phyloP scores from a whole-genome alignment of 2,329 filamentous ascomycete species.

The Plectosphaerella cucumerina region DNA sequence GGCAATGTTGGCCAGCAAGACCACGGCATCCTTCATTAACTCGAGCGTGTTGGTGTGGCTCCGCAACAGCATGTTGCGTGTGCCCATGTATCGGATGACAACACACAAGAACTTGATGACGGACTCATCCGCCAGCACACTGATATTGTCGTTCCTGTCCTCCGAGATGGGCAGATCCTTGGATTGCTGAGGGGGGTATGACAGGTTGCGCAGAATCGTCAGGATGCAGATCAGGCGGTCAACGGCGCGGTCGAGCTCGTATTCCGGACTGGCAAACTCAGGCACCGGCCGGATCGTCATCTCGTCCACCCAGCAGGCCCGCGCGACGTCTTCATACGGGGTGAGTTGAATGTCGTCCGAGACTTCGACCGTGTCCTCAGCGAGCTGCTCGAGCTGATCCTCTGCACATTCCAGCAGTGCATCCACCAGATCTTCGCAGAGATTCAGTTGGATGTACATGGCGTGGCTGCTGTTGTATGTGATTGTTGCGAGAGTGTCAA shows the following conservation, averaged over 20 bases:
- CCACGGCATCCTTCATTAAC: constrained; percentile 94
- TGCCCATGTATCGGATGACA: constrained; percentile 82
- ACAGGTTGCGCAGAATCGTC: constrained; percentile 88
- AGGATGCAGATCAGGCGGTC: constrained; percentile 87
- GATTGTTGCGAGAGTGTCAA: constrained; percentile 76
- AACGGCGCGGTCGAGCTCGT: constrained; percentile 80
- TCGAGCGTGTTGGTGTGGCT: constrained; percentile 83
- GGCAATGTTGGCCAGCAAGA: constrained; percentile 84
- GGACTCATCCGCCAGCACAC: constrained; percentile 66
- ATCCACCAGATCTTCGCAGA: constrained; percentile 85
- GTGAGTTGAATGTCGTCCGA: constrained; percentile 80
- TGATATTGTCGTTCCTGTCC: constrained; percentile 53
- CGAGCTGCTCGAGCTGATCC: constrained; percentile 79
- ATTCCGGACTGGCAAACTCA: constrained; percentile 69
- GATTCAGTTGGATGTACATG: constrained; percentile 63
- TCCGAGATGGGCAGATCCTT: constrained; percentile 18
- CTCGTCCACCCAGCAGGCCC: constrained; percentile 72
- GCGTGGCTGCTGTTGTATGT: constrained; percentile 53
- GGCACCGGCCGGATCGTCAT: constrained; percentile 68
- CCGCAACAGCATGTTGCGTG: constrained; percentile 79
- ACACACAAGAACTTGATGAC: constrained; percentile 82
- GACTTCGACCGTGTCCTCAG: constrained; percentile 78
- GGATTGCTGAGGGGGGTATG: constrained; percentile 58
- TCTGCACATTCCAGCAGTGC: constrained; percentile 87
- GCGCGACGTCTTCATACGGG: constrained; percentile 82